Percentiles rank a stretch among this genome's conserved stretches.
phyloP scores from a whole-genome alignment of 1,284 basidiomycete genomes.

The Chalciporus sp. region DNA sequence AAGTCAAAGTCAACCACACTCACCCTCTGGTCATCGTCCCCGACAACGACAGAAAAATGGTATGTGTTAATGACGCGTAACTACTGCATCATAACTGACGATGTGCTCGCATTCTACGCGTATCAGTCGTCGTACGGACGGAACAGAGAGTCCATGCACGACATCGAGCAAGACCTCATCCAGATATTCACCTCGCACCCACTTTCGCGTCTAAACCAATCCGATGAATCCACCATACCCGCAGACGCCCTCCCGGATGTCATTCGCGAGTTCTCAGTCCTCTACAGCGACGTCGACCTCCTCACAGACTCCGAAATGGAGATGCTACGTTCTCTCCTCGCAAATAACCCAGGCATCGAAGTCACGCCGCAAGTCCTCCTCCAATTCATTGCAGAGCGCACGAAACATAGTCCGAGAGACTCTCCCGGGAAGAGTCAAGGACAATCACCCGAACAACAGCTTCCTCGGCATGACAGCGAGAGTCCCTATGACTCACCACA shows the following conservation, averaged over 20 bases:
- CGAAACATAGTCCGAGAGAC: conserved; percentile 48
- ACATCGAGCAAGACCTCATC: conserved; percentile 67
- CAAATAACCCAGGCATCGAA: conserved; percentile 61
- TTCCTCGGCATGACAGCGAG: conserved; percentile 18
- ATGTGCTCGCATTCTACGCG: neutral
- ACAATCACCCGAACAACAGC: conserved; percentile 22
- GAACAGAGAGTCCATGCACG: conserved; percentile 63
- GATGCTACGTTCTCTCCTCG: conserved; percentile 56
- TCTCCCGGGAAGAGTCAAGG: conserved; percentile 36
- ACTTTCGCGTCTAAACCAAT: conserved; percentile 52
- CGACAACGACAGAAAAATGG: conserved; percentile 24
- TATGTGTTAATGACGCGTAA: conserved; percentile 23
- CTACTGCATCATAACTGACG: conserved; percentile 1
- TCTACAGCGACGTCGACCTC: conserved; percentile 59
- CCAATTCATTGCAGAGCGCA: conserved; percentile 64
- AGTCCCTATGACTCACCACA: conserved; percentile 37
- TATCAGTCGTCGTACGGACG: conserved; percentile 45
- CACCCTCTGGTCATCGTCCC: conserved; percentile 2
- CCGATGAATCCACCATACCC: conserved; percentile 62
- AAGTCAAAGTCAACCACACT: neutral
- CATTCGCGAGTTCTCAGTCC: conserved; percentile 58
- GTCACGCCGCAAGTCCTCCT: conserved; percentile 69
- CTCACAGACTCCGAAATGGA: conserved; percentile 59
- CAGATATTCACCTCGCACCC: conserved; percentile 68
- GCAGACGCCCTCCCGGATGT: conserved; percentile 69